phyloP scores from a whole-genome alignment of 2,329 filamentous ascomycete genomes.

The Ceratocystis ficicola region DNA sequence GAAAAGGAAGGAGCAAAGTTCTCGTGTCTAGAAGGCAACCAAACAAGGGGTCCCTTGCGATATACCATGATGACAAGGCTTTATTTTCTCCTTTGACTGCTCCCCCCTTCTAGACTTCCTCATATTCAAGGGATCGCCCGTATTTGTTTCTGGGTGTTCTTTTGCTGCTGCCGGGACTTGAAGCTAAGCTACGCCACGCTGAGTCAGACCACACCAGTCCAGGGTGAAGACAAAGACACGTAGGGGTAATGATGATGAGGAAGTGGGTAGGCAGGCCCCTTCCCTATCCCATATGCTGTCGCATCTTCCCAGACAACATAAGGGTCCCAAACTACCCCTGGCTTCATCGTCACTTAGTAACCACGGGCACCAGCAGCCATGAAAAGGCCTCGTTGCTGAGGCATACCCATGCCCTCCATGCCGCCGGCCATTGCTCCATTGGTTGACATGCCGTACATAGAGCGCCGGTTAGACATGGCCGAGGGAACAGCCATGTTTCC shows the following conservation, averaged over 20 bases:
- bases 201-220: background rate
- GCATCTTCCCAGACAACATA: background rate
- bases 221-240: background rate
- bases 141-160: background rate
- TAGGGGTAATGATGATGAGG: background rate
- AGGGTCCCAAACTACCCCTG: background rate
- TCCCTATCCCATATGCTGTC: background rate
- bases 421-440: background rate
- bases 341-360: background rate
- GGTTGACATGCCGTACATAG: slow-evolving; percentile 8
- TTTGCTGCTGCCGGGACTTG: too few species aligned
- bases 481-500: background rate
- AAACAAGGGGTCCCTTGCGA: background rate
- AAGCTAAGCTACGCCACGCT: too few species aligned
- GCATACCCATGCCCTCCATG: background rate
- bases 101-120: background rate
- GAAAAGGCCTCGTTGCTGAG: background rate
- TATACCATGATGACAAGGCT: background rate
- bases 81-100: background rate
- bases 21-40: background rate
- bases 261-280: background rate
- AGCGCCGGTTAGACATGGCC: background rate
- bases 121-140: background rate
- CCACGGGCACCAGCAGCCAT: background rate
- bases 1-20: background rate